A percentile compares a stretch with the other conserved stretches of the same genome.
These are phyloP conservation scores for Rhodosorus marinus DNA, from an alignment of 23 red algal genomes.

Conservation along the genomic window DNA sequence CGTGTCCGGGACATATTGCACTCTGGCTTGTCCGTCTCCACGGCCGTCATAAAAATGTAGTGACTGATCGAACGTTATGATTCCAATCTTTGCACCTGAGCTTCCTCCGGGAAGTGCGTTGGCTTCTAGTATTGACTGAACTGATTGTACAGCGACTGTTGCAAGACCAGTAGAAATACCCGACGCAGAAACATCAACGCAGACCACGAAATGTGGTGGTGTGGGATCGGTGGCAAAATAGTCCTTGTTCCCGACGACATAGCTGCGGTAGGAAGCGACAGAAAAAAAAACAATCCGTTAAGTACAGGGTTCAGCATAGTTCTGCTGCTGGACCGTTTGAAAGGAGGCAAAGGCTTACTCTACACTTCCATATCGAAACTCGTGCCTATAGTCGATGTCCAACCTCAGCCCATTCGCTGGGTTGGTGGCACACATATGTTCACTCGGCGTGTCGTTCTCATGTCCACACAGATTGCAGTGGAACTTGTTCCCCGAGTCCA, in stretches of 20 bases:
- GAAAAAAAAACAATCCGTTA: too few relatives aligned
- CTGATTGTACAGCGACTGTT: slow-evolving; percentile 28
- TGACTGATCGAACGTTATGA: slow-evolving; percentile 49
- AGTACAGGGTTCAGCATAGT: too few relatives aligned
- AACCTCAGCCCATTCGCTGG: slow-evolving; percentile 42
- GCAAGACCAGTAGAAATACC: slow-evolving; percentile 36
- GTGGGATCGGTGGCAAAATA: slow-evolving; percentile 10
- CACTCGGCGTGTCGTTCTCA: slow-evolving; percentile 33
- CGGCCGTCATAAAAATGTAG: slow-evolving; percentile 65
- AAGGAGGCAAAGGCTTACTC: too few relatives aligned
- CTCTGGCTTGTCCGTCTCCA: slow-evolving; percentile 30
- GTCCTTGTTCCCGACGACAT: slow-evolving; percentile 38
- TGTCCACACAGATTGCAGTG: slow-evolving; percentile 79
- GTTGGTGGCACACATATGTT: slow-evolving; percentile 53
- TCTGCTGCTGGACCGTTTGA: too few relatives aligned
- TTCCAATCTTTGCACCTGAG: slow-evolving; percentile 22
- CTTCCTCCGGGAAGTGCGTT: slow-evolving; percentile 12
- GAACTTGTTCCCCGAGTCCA: slow-evolving; percentile 57
- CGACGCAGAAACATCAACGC: slow-evolving; percentile 41
- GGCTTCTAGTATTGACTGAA: slow-evolving; percentile 11
- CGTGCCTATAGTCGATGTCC: slow-evolving; percentile 47
- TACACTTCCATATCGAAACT: slow-evolving; percentile 68
- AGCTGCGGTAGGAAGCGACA: too few relatives aligned
- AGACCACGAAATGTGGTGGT: slow-evolving; percentile 51
- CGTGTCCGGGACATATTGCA: slow-evolving; percentile 35